Conservation (phyloP, 2,329 filamentous ascomycete species). For the Fusarium redolens region DNA sequence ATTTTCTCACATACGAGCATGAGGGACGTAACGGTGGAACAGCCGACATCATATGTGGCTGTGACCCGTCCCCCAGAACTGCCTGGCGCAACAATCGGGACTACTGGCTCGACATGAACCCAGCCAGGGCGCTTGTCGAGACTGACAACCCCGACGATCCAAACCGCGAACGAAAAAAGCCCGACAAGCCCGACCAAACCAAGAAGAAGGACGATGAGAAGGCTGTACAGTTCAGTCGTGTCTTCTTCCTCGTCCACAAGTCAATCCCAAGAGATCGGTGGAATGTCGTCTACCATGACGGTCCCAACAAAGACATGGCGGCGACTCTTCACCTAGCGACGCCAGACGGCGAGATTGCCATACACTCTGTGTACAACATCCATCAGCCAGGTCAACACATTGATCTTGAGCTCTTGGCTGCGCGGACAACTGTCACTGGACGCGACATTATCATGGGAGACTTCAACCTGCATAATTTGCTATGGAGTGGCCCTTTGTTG, state of each 20-base stretch:
- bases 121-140: background rate
- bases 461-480: slow-evolving; percentile 6
- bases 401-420: background rate
- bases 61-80: background rate
- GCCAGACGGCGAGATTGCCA: background rate
- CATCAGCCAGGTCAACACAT: background rate
- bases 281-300: background rate
- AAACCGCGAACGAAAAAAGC: background rate
- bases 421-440: background rate
- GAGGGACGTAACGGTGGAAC: background rate
- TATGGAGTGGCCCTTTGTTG: background rate
- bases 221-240: background rate
- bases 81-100: background rate
- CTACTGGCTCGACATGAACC: background rate
- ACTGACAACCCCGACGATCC: background rate
- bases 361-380: slow-evolving; percentile 13
- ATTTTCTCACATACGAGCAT: background rate
- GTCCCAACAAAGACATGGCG: background rate
- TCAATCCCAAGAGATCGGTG: background rate
- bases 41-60: background rate
- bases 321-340: slow-evolving; percentile 2
- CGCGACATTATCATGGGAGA: slow-evolving; percentile 7
- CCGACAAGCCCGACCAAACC: too few relatives aligned
- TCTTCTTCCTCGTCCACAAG: background rate
- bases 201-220: too few relatives aligned